A percentile compares a stretch with the other conserved stretches of the same genome.
These are phyloP conservation scores for Leccinum incarnatum DNA, from an alignment of 768 basidiomycete species.

Conservation along the genomic window DNA sequence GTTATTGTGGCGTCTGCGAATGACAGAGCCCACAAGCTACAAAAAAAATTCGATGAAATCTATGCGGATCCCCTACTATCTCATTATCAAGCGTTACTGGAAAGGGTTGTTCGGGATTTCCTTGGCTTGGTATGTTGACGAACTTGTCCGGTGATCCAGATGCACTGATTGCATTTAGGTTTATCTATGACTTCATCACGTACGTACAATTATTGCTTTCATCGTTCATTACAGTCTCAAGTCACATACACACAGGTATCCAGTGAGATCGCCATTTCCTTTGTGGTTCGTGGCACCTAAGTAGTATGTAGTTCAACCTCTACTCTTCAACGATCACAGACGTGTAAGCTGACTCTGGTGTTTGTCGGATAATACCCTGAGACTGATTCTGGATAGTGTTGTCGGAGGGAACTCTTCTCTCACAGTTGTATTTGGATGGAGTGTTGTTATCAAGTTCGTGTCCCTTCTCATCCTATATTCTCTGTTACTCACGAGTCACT, in stretches of 20 bases:
- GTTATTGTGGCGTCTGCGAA: conserved; percentile 83
- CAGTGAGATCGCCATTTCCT: conserved; percentile 42
- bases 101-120: conserved; percentile 69
- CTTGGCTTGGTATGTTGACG: conserved; percentile 56
- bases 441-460: conserved; percentile 75
- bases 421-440: conserved; percentile 75
- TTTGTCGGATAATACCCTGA: background rate
- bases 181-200: conserved; percentile 80
- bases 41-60: conserved; percentile 78
- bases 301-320: conserved; percentile 59
- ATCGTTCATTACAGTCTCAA: background rate
- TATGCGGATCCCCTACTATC: conserved; percentile 67
- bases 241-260: conserved; percentile 44
- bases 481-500: conserved; percentile 1
- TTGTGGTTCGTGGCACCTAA: background rate
- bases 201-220: conserved; percentile 34
- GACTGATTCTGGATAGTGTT: conserved; percentile 40
- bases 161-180: conserved; percentile 37
- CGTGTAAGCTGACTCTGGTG: conserved; percentile 39
- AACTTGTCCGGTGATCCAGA: background rate
- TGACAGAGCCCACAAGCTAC: conserved; percentile 76
- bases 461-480: background rate
- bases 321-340: conserved; percentile 77
- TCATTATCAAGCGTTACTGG: conserved; percentile 82
- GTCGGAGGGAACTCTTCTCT: conserved; percentile 53